phyloP scores from a whole-genome alignment of 2,329 filamentous ascomycete genomes.

The Boeremia exigua region DNA sequence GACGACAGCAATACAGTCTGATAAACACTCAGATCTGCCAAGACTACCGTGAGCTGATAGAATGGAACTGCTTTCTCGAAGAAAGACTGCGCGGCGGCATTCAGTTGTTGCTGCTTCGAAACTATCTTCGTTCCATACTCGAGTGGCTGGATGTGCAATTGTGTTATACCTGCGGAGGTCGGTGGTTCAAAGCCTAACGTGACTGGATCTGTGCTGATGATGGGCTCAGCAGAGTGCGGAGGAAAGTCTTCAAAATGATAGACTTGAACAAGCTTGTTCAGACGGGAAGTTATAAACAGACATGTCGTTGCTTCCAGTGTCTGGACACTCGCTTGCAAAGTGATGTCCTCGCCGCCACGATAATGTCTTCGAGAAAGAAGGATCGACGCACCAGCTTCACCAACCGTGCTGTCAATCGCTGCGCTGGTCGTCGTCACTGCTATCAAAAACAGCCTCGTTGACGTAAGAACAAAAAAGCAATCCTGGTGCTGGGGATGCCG shows the following conservation, averaged over 20 bases:
- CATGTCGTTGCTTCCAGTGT: conserved; percentile 30
- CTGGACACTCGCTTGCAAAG: conserved; percentile 49
- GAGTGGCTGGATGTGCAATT: conserved; percentile 30
- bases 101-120: neutral
- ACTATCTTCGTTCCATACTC: conserved; percentile 19
- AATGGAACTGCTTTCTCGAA: conserved; percentile 27
- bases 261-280: conserved; percentile 39
- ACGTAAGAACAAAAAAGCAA: conserved; percentile 67
- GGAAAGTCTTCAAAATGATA: conserved; percentile 33
- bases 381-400: conserved; percentile 43
- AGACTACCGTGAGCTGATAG: conserved; percentile 32
- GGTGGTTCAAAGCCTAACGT: conserved; percentile 23
- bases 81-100: conserved; percentile 22
- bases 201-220: conserved; percentile 37
- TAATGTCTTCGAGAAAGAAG: conserved; percentile 61
- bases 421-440: conserved; percentile 47
- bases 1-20: conserved; percentile 29
- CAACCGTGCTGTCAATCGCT: conserved; percentile 19
- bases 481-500: conserved; percentile 54
- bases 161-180: conserved; percentile 14
- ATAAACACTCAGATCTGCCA: conserved; percentile 35
- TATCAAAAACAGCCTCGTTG: conserved; percentile 58
- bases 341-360: conserved; percentile 59
- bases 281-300: conserved; percentile 41
- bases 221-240: conserved; percentile 9